Evolutionary conservation across 148 eudicot genomes (phyloP).

Genomic region (Chenopodium berlandieri): DNA sequence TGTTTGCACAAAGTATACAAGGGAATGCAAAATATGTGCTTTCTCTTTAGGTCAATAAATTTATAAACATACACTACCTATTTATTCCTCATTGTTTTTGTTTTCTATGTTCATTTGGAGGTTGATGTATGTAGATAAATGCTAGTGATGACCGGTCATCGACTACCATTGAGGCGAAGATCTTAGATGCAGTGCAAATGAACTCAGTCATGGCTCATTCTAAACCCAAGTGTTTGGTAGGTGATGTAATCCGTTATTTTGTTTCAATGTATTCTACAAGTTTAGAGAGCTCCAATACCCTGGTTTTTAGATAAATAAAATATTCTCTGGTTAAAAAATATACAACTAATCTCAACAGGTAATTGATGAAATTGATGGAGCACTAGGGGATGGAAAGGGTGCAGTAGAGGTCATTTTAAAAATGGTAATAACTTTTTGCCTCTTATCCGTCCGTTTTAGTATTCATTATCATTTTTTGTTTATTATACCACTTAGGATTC

Average conservation of each 20-base stretch:
- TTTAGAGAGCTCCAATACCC: conserved; percentile 4
- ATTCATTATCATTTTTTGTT: not conserved
- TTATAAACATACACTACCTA: not conserved
- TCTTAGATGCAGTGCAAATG: conserved; percentile 96
- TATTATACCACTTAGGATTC: not conserved
- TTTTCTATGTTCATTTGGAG: conserved; percentile 12
- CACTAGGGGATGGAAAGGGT: conserved; percentile 98
- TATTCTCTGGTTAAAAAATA: not conserved
- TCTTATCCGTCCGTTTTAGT: not conserved
- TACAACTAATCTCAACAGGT: conserved; percentile 42
- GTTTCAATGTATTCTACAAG: conserved; percentile 5
- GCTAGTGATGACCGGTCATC: conserved; percentile 98
- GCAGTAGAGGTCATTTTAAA: conserved; percentile 87
- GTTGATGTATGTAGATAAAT: conserved; percentile 61
- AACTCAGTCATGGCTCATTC: conserved; percentile 83
- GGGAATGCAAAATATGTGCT: not conserved
- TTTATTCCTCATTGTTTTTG: conserved; percentile 6
- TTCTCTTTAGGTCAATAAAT: not conserved
- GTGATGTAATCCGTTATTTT: conserved; percentile 23
- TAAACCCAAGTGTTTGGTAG: conserved; percentile 95
- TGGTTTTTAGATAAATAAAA: not conserved
- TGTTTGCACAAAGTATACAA: not conserved
- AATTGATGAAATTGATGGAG: conserved; percentile 99
- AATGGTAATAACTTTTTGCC: conserved; percentile 47
- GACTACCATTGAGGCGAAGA: conserved; percentile 70